Evolutionary conservation across 441 rosid species (phyloP), one percentile per base, ranked within the genome.

Genomic region (Oxalis stricta): DNA sequence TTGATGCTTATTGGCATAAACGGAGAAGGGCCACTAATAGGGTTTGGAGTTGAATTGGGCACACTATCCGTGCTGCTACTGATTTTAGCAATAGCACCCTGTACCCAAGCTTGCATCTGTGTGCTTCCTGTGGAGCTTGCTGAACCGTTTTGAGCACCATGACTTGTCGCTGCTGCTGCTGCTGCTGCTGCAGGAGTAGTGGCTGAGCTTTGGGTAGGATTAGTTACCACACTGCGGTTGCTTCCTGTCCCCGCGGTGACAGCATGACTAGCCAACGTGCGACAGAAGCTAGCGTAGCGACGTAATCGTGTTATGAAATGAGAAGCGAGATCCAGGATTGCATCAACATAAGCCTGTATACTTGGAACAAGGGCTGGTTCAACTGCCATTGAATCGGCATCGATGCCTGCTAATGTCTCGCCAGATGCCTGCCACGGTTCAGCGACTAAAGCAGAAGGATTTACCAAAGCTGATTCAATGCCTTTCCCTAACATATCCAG

Each of bases 331-430:
- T 92, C 99, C 59, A 92, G 85, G 75, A 87, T 74, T 36, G 95
- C 94, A 75, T 92, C 99, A 55, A 87, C 99, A 69, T 92, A 92
- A 33, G 97, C 97, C 99, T 92, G 99, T 63, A 92, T 75, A 58
- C 79, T 79, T 33, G 72, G 75, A 66, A 71, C 77, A 61, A 92
- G 95, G 53, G 74, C 74, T 12, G 89, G 82, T 45, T 87, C 99
- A 61, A 92, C 91, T 54, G 97, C 92, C 97, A 92, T 78, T 50
- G 91, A 79, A 59, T 84, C 97, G 16, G 82, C 79, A 67, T 84
- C 91, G 51, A 82, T 79, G 67, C 75, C 53, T 51, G 86, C 40
- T 62, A 92, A 69, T 10, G 70, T 77, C 51, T 84, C 95, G 14
- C 73, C 77, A 55, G 92, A 60, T 41, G 84, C 66, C 52, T 80